phyloP scores from a whole-genome alignment of 2,329 filamentous ascomycete species.

The Ramichloridium luteum region DNA sequence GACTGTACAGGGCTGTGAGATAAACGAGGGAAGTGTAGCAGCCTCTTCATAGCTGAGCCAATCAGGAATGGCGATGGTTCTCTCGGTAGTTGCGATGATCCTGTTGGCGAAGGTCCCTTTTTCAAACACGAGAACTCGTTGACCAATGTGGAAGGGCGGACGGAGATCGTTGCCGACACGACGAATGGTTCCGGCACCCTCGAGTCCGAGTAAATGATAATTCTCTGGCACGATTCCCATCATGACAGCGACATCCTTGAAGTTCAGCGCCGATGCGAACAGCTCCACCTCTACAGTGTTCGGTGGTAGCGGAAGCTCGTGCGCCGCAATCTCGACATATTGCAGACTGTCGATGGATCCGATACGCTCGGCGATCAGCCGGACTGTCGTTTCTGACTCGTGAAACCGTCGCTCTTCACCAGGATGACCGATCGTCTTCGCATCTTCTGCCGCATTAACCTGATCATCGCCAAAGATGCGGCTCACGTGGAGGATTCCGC shows the following conservation, averaged over 20 bases:
- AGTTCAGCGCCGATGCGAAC: conserved; percentile 9
- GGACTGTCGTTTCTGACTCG: not conserved
- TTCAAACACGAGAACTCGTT: conserved; percentile 12
- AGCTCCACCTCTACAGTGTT: conserved; percentile 10
- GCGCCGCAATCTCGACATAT: not conserved
- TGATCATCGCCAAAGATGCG: not conserved
- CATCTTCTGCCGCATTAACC: not conserved
- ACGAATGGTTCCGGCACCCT: conserved; percentile 24
- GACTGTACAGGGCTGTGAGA: conserved; percentile 4
- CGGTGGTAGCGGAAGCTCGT: not conserved
- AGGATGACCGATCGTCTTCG: not conserved
- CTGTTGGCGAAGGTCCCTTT: conserved; percentile 10
- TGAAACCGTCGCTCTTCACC: not conserved
- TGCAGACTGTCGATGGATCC: conserved; percentile 1
- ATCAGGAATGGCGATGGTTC: conserved; percentile 8
- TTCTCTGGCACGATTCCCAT: conserved; percentile 7
- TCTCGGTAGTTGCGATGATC: conserved; percentile 1
- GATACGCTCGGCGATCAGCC: conserved; percentile 1
- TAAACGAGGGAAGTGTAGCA: conserved; percentile 10
- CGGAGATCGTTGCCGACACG: conserved; percentile 20
- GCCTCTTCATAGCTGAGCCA: conserved; percentile 12
- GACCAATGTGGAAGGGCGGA: no score
- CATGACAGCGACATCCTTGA: conserved; percentile 7
- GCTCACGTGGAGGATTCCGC: conserved; percentile 2
- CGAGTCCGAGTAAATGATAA: conserved; percentile 22